Percentiles rank a stretch among this genome's conserved stretches.
Conservation (phyloP, 169 alveolate species). For the Plasmodium chabaudi region DNA sequence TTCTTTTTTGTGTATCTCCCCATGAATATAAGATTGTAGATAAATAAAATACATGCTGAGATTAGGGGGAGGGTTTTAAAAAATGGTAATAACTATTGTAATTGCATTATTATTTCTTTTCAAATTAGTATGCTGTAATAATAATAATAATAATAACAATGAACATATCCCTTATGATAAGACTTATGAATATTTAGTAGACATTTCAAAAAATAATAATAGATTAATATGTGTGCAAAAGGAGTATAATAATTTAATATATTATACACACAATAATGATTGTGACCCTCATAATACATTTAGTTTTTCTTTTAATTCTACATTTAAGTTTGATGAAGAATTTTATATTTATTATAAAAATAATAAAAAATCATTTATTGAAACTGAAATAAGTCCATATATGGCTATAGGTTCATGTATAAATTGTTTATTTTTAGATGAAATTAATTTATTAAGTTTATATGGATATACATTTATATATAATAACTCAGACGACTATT, state of each 20-base stretch:
- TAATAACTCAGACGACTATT: slow-evolving; percentile 41
- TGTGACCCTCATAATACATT: slow-evolving; percentile 74
- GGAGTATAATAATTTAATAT: slow-evolving; percentile 65
- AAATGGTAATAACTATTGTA: too few species aligned
- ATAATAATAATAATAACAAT: too few species aligned
- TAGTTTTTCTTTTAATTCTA: slow-evolving; percentile 74
- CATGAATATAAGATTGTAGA: too few species aligned
- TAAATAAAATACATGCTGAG: too few species aligned
- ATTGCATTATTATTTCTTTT: too few species aligned
- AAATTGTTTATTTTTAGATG: slow-evolving; percentile 65
- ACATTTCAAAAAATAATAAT: slow-evolving; percentile 51
- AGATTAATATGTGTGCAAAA: slow-evolving; percentile 52
- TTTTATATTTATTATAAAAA: slow-evolving; percentile 37
- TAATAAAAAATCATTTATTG: slow-evolving; percentile 53
- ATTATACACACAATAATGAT: slow-evolving; percentile 46
- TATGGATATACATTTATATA: slow-evolving; percentile 75
- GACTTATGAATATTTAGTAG: slow-evolving; percentile 46
- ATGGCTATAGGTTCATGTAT: slow-evolving; percentile 72
- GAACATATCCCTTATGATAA: neutral
- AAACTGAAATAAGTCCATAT: slow-evolving; percentile 39
- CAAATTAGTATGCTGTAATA: too few species aligned
- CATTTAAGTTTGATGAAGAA: slow-evolving; percentile 48
- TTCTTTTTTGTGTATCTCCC: too few species aligned
- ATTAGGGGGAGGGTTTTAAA: too few species aligned
- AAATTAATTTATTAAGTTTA: slow-evolving; percentile 65